Evolutionary conservation across 202 grass and related monocot genomes (phyloP), one percentile per base, ranked within the genome.

Genomic region (Cymbopogon flexuosus): DNA sequence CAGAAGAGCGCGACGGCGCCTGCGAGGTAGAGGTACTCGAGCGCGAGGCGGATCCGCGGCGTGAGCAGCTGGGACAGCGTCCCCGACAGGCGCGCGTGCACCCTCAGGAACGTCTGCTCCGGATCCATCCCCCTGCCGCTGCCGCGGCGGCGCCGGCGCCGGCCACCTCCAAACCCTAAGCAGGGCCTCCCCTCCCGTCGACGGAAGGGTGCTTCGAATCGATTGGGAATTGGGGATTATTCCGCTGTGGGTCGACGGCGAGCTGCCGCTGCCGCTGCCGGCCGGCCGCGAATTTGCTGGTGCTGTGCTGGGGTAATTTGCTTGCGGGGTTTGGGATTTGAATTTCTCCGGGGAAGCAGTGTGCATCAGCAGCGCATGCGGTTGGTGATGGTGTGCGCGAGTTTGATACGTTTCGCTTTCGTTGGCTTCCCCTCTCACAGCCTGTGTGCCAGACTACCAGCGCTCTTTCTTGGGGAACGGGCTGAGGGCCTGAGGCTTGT

Each of bases 31-130:
- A 89, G 68, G 85, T 95, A 95, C 92, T 98, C 96, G 59, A 98
- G 82, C 76, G 86, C 86, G 77, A 98, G 88, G 68, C 96, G 92
- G 76, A 98, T 98, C 89, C 90, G 87, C 7, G 90, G 96, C 73
- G 90, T 98, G 54, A 98, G 96, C 64, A 99, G 88, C 87, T 99
- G 96, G 35, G 96, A 99, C 5, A 99, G 87, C 96, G 95, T 99
- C 73, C 92, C 96, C 8, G 96, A 99, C 14, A 99, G 75, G 22
- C 96, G 90, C 51, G 90, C 96, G 84, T 99, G 96, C 70, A 99
- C 96, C 79, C 96, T 86, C 51, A 99, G 92, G 81, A 95, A 99
- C 71, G 92, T 99, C 87, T 95, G 96, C 86, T 99, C 96, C 65
- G 92, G 90, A 95, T 99, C 96, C 96, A 96, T 96, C 52, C 15